Evolutionary conservation across 2,329 filamentous ascomycete genomes (phyloP), one percentile per base, ranked within the genome.

Genomic region (Ceratocystis smalleyi): DNA sequence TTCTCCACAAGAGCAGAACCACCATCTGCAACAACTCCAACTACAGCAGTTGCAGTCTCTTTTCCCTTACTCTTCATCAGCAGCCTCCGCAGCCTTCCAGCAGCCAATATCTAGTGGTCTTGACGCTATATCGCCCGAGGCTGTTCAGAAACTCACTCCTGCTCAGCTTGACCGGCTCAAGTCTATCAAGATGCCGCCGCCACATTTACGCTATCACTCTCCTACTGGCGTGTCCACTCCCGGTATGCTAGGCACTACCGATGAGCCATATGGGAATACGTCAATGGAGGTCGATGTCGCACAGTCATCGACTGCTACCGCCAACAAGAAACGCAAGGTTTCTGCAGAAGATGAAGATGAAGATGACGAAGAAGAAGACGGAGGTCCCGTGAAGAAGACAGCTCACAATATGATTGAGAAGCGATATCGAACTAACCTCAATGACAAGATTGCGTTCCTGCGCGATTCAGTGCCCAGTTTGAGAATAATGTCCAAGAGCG

Each of bases 381-480:
- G 80, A 62, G 69, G 70, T 66, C 75, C 75, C 4, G 70, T 76
- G 66, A 96, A 96, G 79, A 96, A 96, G 80, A 95, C 91, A 40
- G 91, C 92, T 1, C 92, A 97, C 75, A 97, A 96, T 74, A 94
- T 97, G 81, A 96, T 97, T 68, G 92, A 97, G 76, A 97, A 96
- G 79, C 81, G 92, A 69, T 97, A 97, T 74, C 86, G 92, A 70
- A 96, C 89, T 63, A 97, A 97, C 71, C 80, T 97, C 65, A 97
- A 97, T 72, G 92, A 96, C 72, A 97, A 97, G 77, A 97, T 97
- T 70, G 88, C 91, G 57, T 91, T 91, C 66, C 77, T 97, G 67
- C 82, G 91, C 69, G 91, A 96, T 73, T 95, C 90, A 71, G 91
- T 97, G 15, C 92, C 92, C 1, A 95, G 89, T 73, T 77, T 97